Evolutionary conservation across 495 filamentous ascomycete species (phyloP).

Genomic region (Penicillium verhagenii): DNA sequence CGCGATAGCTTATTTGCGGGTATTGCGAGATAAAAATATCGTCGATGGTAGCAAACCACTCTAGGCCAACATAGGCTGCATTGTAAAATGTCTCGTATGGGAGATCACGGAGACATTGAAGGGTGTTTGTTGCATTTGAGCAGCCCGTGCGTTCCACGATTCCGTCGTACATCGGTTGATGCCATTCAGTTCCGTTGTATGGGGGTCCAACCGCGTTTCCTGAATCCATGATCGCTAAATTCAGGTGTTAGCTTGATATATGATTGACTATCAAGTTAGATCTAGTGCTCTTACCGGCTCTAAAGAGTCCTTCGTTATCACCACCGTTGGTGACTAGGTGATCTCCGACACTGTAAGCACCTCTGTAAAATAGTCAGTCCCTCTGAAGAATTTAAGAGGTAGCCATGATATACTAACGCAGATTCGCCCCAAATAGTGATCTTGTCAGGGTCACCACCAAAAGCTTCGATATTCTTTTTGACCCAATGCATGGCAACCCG

Average conservation of each 20-base stretch:
- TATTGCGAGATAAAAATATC: constrained; percentile 49
- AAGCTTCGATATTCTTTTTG: constrained; percentile 48
- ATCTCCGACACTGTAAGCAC: constrained; percentile 38
- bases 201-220: constrained; percentile 47
- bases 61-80: constrained; percentile 42
- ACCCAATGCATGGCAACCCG: constrained; percentile 50
- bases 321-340: constrained; percentile 36
- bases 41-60: constrained; percentile 49
- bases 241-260: neutral
- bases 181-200: constrained; percentile 42
- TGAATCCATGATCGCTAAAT: constrained; percentile 65
- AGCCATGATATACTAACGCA: constrained; percentile 36
- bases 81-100: constrained; percentile 57
- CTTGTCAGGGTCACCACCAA: constrained; percentile 55
- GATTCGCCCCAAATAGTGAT: constrained; percentile 75
- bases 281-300: constrained; percentile 36
- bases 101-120: constrained; percentile 60
- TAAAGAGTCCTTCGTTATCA: constrained; percentile 36
- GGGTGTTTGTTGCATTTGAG: constrained; percentile 50
- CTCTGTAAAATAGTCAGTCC: constrained; percentile 17
- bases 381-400: neutral
- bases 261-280: neutral
- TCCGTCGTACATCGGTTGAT: constrained; percentile 41
- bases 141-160: constrained; percentile 47
- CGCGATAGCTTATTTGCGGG: constrained; percentile 34